These are phyloP conservation scores for Talaromyces atroroseus DNA, from an alignment of 2,329 filamentous ascomycete genomes.

Conservation along the genomic window DNA sequence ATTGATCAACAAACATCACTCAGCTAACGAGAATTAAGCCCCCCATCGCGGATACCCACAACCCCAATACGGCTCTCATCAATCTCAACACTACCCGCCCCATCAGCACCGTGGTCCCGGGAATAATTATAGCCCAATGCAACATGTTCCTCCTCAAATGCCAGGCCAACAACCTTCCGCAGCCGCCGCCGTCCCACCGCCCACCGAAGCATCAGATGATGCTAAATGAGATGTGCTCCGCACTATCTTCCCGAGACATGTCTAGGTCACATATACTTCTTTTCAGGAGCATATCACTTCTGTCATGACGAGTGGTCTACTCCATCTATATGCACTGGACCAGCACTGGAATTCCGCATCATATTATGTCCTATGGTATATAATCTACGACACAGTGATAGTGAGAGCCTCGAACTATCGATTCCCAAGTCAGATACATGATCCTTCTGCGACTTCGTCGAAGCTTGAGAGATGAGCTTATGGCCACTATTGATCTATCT, in stretches of 20 bases:
- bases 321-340: not conserved
- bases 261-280: not conserved
- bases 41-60: conserved; percentile 56
- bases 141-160: conserved; percentile 41
- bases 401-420: not conserved
- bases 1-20: conserved; percentile 1
- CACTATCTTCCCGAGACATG: conserved; percentile 2
- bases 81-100: conserved; percentile 56
- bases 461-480: not conserved
- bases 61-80: conserved; percentile 62
- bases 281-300: not conserved
- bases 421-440: not conserved
- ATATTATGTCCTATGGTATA: not conserved
- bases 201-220: conserved; percentile 42
- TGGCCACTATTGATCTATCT: not conserved
- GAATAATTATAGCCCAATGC: conserved; percentile 49
- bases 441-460: not conserved
- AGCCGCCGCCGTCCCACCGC: conserved; percentile 32
- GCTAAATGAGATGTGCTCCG: conserved; percentile 38
- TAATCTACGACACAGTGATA: not conserved
- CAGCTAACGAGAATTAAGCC: conserved; percentile 38
- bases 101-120: conserved; percentile 53
- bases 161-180: conserved; percentile 32
- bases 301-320: not conserved
- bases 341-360: not conserved